Base-by-base conservation (phyloP, 1,139 yeast species). In the Protomyces pachydermus region DNA sequence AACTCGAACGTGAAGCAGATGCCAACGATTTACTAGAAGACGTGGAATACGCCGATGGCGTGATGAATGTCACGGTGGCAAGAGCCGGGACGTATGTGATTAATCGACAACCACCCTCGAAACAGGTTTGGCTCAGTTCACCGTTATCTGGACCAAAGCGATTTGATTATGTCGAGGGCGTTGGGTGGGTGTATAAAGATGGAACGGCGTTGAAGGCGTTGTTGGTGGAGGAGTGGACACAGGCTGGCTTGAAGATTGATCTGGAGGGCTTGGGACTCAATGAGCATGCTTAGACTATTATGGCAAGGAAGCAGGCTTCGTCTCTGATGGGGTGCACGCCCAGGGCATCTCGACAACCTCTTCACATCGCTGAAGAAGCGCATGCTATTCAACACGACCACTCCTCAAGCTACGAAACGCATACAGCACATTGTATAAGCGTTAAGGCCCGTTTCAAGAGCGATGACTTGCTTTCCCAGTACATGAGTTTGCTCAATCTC, bases 71-170 rank as follows among this genome's bases (percentile, higher is more conserved):
- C 67, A 81, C 79, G 2, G 73, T 87, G 39, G 88, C 90, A 1
- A 81, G 84, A 1, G 77, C 79, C 45, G 97, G 97, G 1, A 83
- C 91, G 1, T 91, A 91, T 73, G 95, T 91, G 39, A 85, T 91
- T 70, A 91, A 91, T 77, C 89, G 89, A 73, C 97, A 91, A 76
- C 97, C 97, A 0, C 96, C 97, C 1, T 91, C 89, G 75, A 86
- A 87, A 74, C 98, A 91, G 74, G 86, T 91, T 51, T 91, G 98
- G 98, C 80, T 90, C 63, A 84, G 95, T 67, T 87, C 95, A 50
- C 98, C 98, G 0, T 72, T 88, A 3, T 87, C 95, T n/a, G 98
- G 98, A 0, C 98, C 98, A 12, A 88, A 89, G 72, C 77, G 89
- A 65, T 69, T 61, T 46, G 66, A 61, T 18, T 60, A 23, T 32